Evolutionary conservation across 768 basidiomycete species (phyloP), one percentile per base, ranked within the genome.

Genomic region (Suillus variegatus): DNA sequence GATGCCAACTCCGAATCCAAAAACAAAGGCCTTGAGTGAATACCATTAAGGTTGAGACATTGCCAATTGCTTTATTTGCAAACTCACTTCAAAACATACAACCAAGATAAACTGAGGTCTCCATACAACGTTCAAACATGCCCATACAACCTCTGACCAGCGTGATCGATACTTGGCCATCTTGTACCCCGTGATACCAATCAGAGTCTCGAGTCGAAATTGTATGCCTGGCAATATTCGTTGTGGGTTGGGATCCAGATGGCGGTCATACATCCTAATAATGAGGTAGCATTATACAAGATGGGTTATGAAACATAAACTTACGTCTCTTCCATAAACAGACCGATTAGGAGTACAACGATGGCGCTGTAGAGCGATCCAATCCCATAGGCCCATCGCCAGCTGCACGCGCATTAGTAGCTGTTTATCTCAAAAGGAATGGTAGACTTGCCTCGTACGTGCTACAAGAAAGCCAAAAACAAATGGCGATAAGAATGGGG

Each of bases 311-410:
- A 20, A 55, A 8, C 6, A 55, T 35, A 22, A 20, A 70, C 77
- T 64, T 67, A 84, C 83, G 85, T 86, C 66, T 86, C 86, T 60
- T 85, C 82, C 69, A 79, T 70, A 65, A 86, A 81, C 58, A 86
- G 68, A 12, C 73, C 73, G 58, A 86, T 84, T 20, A 86, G 69
- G 0, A 70, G 47, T n/a, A 86, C 72, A 28, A 86, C 81, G n/a
- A 84, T 63, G 3, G 72, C 78, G 46, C 76, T 72, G 69, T 85
- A 86, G 12, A 85, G 81, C 20, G 79, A 81, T 0, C 79, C 85
- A 66, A 84, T 81, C 22, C 82, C 83, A 65, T 86, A 86, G n/a
- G 82, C 76, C 84, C 85, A 85, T 40, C 82, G 71, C 80, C 80
- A 85, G 62, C 79, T 82, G 55, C 6, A 35, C 6, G 35, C 1